Percentiles rank a stretch among this genome's conserved stretches.
Conservation (phyloP, 108 stramenopile species). For the Pseudonitzschia delicatissima region DNA sequence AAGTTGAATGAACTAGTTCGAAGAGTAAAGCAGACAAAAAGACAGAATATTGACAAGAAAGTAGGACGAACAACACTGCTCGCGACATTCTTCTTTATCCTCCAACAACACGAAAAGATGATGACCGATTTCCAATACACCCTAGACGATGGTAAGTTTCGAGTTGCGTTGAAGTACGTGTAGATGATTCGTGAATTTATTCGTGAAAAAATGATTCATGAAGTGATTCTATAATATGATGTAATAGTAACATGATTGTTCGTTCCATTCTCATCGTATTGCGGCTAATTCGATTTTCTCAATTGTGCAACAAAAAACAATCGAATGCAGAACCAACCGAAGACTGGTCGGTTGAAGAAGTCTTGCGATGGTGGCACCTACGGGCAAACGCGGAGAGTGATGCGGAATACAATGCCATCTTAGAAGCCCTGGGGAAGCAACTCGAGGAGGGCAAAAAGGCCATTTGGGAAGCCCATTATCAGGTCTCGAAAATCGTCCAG, state of each 20-base stretch:
- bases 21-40: too few species aligned
- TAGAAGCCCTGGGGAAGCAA: slow-evolving; percentile 34
- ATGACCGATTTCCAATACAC: slow-evolving; percentile 33
- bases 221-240: too few species aligned
- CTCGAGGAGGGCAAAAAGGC: slow-evolving; percentile 52
- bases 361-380: slow-evolving; percentile 65
- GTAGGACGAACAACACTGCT: too few species aligned
- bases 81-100: too few species aligned
- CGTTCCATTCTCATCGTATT: background rate
- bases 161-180: too few species aligned
- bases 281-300: too few species aligned
- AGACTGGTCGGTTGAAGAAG: slow-evolving; percentile 75
- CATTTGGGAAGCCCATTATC: slow-evolving; percentile 40
- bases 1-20: too few species aligned
- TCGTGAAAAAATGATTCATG: background rate
- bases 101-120: background rate
- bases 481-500: slow-evolving; percentile 38
- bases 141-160: slow-evolving; percentile 48
- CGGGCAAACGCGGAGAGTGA: slow-evolving; percentile 48
- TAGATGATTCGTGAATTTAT: background rate
- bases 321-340: slow-evolving; percentile 44
- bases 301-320: too few species aligned
- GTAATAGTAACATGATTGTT: too few species aligned
- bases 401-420: slow-evolving; percentile 31
- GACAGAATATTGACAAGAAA: too few species aligned